A percentile compares a stretch with the other conserved stretches of the same genome.
phyloP scores from a whole-genome alignment of 495 filamentous ascomycete species.

The Penicillium atrosanguineum region DNA sequence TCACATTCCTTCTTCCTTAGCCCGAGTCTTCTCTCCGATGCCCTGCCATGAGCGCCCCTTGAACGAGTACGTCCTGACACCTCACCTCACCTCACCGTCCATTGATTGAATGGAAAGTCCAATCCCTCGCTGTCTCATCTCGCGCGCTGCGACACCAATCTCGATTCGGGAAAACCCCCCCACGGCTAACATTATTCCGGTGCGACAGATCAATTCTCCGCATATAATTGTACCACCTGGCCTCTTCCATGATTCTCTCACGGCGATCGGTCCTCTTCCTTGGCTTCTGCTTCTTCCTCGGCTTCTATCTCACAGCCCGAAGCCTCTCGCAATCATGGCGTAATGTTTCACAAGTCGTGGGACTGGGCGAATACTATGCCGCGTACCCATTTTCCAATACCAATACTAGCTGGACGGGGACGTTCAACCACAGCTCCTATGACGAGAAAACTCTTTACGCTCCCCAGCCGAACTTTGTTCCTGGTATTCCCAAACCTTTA shows the following conservation, averaged over 20 bases:
- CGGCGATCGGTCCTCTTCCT: constrained; percentile 36
- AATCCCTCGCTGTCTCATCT: neutral
- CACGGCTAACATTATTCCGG: constrained; percentile 10
- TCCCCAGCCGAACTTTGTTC: constrained; percentile 32
- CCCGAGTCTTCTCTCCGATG: neutral
- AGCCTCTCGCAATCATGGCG: constrained; percentile 35
- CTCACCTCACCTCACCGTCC: too few relatives aligned
- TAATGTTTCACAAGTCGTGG: constrained; percentile 33
- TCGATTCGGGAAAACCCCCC: neutral
- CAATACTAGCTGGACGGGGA: constrained; percentile 12
- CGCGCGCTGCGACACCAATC: neutral
- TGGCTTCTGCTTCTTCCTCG: constrained; percentile 36
- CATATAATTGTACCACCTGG: constrained; percentile 9
- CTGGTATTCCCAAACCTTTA: constrained; percentile 42
- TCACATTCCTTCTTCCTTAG: neutral
- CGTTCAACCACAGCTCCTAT: constrained; percentile 26
- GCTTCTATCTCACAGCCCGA: constrained; percentile 31
- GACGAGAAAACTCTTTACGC: constrained; percentile 26
- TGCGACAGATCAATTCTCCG: constrained; percentile 20
- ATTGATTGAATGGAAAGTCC: neutral
- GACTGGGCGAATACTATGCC: constrained; percentile 32
- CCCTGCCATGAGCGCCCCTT: constrained; percentile 6
- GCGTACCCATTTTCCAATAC: constrained; percentile 16
- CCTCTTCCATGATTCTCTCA: constrained; percentile 36
- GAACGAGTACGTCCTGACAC: neutral